phyloP scores from a whole-genome alignment of 495 filamentous ascomycete species.

The Corynascus novoguineensis region DNA sequence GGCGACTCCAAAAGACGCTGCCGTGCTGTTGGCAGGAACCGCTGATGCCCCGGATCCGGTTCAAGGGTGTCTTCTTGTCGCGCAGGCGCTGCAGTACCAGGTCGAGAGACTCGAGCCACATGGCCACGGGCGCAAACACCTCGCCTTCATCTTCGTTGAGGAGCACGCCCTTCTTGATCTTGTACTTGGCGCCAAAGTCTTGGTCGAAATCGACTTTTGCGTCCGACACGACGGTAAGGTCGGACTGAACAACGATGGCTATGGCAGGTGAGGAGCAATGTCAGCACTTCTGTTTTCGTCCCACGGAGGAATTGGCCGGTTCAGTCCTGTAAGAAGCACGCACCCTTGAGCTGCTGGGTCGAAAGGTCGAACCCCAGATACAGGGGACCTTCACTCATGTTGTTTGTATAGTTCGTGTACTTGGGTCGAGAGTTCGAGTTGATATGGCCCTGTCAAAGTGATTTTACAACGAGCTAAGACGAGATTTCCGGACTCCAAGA shows the following conservation, averaged over 20 bases:
- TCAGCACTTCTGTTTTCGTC: not conserved
- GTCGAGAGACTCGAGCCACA: constrained; percentile 93
- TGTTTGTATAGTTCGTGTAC: constrained; percentile 14
- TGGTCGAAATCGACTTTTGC: constrained; percentile 70
- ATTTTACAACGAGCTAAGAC: not conserved
- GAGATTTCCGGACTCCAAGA: not conserved
- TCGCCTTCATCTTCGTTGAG: constrained; percentile 74
- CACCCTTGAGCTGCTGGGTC: constrained; percentile 91
- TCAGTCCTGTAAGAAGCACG: constrained; percentile 16
- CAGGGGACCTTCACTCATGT: constrained; percentile 49
- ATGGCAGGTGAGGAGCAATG: not conserved
- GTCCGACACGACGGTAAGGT: constrained; percentile 68
- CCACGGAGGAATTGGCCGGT: constrained; percentile 2
- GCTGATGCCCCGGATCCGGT: constrained; percentile 72
- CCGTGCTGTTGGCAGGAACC: constrained; percentile 96
- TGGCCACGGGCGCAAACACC: constrained; percentile 84
- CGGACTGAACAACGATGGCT: constrained; percentile 74
- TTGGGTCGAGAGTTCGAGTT: not conserved
- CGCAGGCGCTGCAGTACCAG: constrained; percentile 69
- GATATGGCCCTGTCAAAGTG: too few species aligned
- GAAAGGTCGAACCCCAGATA: constrained; percentile 95
- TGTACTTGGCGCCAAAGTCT: constrained; percentile 72
- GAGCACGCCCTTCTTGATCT: constrained; percentile 80
- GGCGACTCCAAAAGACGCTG: constrained; percentile 79
- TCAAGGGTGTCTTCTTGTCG: constrained; percentile 70